Evolutionary conservation across 768 basidiomycete species (phyloP), one percentile per base, ranked within the genome.

Genomic region (Lanmaoa rubissima): DNA sequence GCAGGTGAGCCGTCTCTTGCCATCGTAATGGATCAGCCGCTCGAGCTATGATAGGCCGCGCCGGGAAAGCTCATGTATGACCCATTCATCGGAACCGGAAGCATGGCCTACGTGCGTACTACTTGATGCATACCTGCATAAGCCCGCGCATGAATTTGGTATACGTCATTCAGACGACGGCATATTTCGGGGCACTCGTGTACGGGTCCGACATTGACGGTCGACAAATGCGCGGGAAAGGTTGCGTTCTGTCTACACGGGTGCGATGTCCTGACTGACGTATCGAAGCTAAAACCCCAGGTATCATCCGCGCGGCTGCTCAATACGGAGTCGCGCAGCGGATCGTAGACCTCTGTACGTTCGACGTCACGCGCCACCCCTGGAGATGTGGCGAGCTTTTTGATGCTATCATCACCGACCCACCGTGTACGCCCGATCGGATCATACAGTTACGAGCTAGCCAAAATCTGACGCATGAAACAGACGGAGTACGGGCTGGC

Each of bases 131-230:
- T 13, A 12, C 4, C 6, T 38, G 21, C 57, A 50, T 39, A 55
- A 12, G 26, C 53, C 54, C 12, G 48, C 46, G 28, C n/a, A 24
- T 51, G 12, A 60, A 31, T 8, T 28, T 19, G 36, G 41, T 21
- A 38, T 19, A 42, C 26, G 11, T 43, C 31, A 35, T 12, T 8
- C 67, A 94, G 92, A 91, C 94, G 0, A 81, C 83, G 3, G 91
- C 94, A 0, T 80, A 92, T 65, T 98, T 95, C 62, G 97, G 97
- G 2, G 88, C 94, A 1, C 72, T 85, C 28, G 83, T 94, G 1
- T 85, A 90, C 53, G 97, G 96, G 17, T 94, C 92, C 17, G 97
- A 98, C 69, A 98, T 99, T 48, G 96, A 98, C 66, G 97, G 97
- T 0, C 81, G 97, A 41, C 96, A 98, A 69, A 95, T 98, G 89